A percentile compares a stretch with the other conserved stretches of the same genome.
Evolutionary conservation across 352 stramenopile species (phyloP).

Genomic region (Aphanomyces stellatus): DNA sequence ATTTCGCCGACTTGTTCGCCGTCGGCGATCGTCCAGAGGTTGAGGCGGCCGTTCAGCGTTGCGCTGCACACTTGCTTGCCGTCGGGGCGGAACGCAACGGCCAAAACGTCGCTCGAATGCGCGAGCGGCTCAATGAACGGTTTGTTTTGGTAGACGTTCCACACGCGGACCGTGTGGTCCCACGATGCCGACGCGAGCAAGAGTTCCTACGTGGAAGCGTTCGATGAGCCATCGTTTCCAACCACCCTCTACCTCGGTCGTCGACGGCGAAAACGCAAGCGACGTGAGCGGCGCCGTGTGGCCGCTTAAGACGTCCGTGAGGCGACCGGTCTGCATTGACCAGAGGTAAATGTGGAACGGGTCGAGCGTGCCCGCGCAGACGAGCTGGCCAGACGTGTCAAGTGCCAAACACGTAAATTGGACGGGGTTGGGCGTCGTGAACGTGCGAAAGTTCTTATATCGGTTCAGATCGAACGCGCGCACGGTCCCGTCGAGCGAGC

Average conservation of each 20-base stretch:
- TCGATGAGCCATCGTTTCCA: background rate
- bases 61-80: slow-evolving; percentile 94
- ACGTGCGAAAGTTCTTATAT: slow-evolving; percentile 98
- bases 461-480: slow-evolving; percentile 97
- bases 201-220: slow-evolving; percentile 40
- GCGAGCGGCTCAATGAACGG: slow-evolving; percentile 92
- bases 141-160: slow-evolving; percentile 98
- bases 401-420: slow-evolving; percentile 97
- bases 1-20: slow-evolving; percentile 93
- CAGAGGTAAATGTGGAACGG: slow-evolving; percentile 98
- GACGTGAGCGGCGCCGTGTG: slow-evolving; percentile 96
- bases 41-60: slow-evolving; percentile 93
- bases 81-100: slow-evolving; percentile 94
- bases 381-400: slow-evolving; percentile 95
- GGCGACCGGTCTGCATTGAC: slow-evolving; percentile 93
- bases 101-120: slow-evolving; percentile 95
- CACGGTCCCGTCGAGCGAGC: slow-evolving; percentile 98
- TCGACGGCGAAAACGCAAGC: slow-evolving; percentile 87
- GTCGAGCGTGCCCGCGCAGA: slow-evolving; percentile 92
- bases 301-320: slow-evolving; percentile 97
- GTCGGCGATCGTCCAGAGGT: slow-evolving; percentile 96
- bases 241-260: slow-evolving; percentile 22
- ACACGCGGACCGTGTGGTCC: slow-evolving; percentile 98
- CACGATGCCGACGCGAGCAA: slow-evolving; percentile 95
- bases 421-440: slow-evolving; percentile 93